phyloP scores from a whole-genome alignment of 257 asterid species.

The Nyctanthes arbortristis region DNA sequence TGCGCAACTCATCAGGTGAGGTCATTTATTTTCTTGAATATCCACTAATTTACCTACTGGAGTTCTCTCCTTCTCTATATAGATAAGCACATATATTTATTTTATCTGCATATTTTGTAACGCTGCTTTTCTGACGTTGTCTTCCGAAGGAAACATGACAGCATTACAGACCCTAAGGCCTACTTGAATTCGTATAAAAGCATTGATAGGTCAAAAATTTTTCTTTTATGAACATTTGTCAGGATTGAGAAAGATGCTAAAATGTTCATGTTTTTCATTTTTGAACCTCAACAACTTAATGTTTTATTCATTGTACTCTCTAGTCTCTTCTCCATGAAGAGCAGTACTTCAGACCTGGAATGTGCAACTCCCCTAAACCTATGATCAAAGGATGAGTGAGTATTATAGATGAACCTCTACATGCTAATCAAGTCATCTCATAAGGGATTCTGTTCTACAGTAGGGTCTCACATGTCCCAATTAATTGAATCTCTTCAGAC shows the following conservation, averaged over 20 bases:
- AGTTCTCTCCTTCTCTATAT: not conserved
- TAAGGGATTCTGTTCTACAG: not conserved
- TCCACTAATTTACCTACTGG: not conserved
- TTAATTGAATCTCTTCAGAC: not conserved
- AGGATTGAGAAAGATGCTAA: not conserved
- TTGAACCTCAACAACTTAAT: not conserved
- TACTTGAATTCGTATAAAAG: not conserved
- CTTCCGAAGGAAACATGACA: not conserved
- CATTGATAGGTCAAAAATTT: not conserved
- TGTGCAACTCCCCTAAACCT: not conserved
- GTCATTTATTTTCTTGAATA: conserved; percentile 2
- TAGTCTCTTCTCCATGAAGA: not conserved
- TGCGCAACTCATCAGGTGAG: conserved; percentile 69
- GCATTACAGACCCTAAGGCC: too few species aligned
- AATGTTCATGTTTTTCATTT: not conserved
- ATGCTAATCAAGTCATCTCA: not conserved
- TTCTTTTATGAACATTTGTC: not conserved
- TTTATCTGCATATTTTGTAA: not conserved
- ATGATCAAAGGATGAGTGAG: not conserved
- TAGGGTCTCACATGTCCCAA: too few species aligned
- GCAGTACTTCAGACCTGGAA: not conserved
- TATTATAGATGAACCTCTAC: not conserved
- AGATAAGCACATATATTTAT: not conserved
- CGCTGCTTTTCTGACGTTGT: not conserved
- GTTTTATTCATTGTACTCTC: not conserved